Evolutionary conservation across 768 basidiomycete genomes (phyloP).

Genomic region (Amanita fuliginea): DNA sequence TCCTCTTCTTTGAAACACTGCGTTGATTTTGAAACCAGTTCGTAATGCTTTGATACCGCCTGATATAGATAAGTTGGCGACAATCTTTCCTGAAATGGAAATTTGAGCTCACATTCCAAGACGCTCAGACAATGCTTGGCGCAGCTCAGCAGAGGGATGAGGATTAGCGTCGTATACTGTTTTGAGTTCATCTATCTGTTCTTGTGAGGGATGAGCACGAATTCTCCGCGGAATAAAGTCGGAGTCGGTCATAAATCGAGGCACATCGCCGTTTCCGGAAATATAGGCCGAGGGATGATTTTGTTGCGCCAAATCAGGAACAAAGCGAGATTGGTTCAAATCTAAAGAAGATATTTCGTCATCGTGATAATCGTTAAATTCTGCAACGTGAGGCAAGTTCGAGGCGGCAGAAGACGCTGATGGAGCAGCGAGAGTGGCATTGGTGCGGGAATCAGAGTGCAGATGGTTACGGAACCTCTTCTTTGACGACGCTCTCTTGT

Average conservation of each 20-base stretch:
- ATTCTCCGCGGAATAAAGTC: constrained; percentile 45
- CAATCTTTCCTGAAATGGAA: constrained; percentile 11
- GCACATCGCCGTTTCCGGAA: constrained; percentile 35
- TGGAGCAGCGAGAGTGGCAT: constrained; percentile 10
- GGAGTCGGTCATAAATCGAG: constrained; percentile 38
- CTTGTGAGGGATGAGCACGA: constrained; percentile 51
- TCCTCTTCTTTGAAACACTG: constrained; percentile 62
- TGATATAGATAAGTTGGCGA: constrained; percentile 22
- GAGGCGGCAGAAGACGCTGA: constrained; percentile 22
- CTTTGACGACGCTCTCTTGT: constrained; percentile 76
- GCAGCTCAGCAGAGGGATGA: constrained; percentile 59
- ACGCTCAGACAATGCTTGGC: constrained; percentile 50
- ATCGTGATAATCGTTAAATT: constrained; percentile 36
- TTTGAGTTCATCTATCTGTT: constrained; percentile 61
- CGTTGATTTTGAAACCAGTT: constrained; percentile 89
- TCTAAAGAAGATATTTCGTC: constrained; percentile 30
- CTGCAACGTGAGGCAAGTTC: constrained; percentile 18
- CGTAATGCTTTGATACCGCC: constrained; percentile 71
- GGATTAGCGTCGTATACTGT: constrained; percentile 52
- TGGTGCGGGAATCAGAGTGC: constrained; percentile 14
- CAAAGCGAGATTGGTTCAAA: constrained; percentile 22
- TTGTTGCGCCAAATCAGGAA: constrained; percentile 22
- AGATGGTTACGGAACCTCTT: constrained; percentile 39
- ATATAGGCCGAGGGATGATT: constrained; percentile 27
- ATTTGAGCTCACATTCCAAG: constrained; percentile 63